Evolutionary conservation across 345 rosid genomes (phyloP).

Genomic region (Corchorus capsularis): DNA sequence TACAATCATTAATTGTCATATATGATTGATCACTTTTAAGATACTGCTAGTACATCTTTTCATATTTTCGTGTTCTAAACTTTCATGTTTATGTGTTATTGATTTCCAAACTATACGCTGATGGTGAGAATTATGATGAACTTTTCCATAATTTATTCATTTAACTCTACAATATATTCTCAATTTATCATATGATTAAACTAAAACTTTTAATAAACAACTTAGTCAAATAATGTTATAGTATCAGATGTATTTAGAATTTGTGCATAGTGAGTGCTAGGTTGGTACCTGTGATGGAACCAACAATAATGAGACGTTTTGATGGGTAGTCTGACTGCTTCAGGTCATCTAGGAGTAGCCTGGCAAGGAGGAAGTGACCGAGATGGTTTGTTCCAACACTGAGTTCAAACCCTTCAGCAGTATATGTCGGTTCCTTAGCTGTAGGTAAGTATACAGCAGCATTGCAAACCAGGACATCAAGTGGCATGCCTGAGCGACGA

Average conservation of each 20-base stretch:
- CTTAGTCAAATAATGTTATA: neutral
- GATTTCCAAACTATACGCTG: too few species aligned
- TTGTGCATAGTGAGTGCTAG: neutral
- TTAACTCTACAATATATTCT: too few species aligned
- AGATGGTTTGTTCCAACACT: slow-evolving; percentile 95
- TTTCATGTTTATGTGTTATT: neutral
- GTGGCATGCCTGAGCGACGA: slow-evolving; percentile 56
- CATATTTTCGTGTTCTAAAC: too few species aligned
- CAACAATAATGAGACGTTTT: slow-evolving; percentile 84
- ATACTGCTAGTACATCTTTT: neutral
- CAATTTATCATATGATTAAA: too few species aligned
- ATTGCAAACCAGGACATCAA: slow-evolving; percentile 86
- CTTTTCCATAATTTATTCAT: too few species aligned
- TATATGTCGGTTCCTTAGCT: slow-evolving; percentile 79
- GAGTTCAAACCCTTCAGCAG: slow-evolving; percentile 91
- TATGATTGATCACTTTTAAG: too few species aligned
- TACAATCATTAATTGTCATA: neutral
- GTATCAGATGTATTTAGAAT: neutral
- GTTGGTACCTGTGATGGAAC: slow-evolving; percentile 79
- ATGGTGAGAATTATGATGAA: too few species aligned
- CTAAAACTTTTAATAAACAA: neutral
- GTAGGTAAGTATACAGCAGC: slow-evolving; percentile 92
- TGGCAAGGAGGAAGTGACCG: slow-evolving; percentile 80
- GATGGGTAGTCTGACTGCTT: slow-evolving; percentile 80
- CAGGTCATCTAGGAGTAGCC: slow-evolving; percentile 79